Conservation (phyloP, 78 protist genomes). For the Planoprotostelium fungivorum region DNA sequence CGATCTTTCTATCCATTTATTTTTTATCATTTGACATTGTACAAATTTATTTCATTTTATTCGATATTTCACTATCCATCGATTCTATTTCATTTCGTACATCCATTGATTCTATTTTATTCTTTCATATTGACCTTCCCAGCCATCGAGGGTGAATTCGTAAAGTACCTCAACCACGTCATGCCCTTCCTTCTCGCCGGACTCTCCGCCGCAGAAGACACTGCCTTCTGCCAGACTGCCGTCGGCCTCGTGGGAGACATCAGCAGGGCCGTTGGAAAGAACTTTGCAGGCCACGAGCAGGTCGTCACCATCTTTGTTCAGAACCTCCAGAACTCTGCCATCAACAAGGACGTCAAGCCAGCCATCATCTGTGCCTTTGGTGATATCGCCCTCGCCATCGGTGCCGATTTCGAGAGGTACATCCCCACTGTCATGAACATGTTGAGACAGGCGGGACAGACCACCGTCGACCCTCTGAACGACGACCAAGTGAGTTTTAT, state of each 20-base stretch:
- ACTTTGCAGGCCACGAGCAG: constrained; percentile 30
- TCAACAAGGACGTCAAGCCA: constrained; percentile 74
- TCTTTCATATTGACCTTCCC: constrained; percentile 1
- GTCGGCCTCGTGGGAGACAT: constrained; percentile 81
- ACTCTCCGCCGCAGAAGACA: constrained; percentile 20
- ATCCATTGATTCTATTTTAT: no score
- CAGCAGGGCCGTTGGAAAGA: constrained; percentile 62
- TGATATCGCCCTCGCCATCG: constrained; percentile 84
- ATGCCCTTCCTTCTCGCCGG: constrained; percentile 41
- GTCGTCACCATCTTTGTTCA: constrained; percentile 43
- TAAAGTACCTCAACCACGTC: constrained; percentile 52
- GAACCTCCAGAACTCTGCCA: constrained; percentile 12
- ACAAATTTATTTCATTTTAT: no score
- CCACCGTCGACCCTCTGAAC: constrained; percentile 9
- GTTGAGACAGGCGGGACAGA: constrained; percentile 33
- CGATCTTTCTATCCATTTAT: no score
- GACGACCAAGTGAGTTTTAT: no score
- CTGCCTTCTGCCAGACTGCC: constrained; percentile 39
- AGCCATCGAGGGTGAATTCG: constrained; percentile 57
- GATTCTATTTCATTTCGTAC: no score
- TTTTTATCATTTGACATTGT: no score
- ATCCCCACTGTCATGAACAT: constrained; percentile 41
- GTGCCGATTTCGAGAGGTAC: constrained; percentile 52
- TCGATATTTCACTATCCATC: no score
- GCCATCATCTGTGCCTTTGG: constrained; percentile 70